These are phyloP conservation scores for Xylaria intraflava DNA, from an alignment of 495 filamentous ascomycete genomes.

Conservation along the genomic window DNA sequence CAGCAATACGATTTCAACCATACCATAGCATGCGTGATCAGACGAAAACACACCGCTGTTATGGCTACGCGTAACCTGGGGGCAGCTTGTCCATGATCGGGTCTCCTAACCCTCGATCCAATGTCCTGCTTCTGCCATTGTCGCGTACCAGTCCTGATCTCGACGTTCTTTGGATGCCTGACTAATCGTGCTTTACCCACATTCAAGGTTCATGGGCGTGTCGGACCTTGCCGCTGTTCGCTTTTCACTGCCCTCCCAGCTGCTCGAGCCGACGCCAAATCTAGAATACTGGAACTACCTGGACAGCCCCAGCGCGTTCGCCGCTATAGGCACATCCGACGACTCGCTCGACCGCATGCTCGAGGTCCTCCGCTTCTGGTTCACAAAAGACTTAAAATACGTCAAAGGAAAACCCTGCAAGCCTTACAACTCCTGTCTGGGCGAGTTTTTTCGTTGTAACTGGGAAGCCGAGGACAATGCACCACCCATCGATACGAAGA, in stretches of 20 bases:
- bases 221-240: constrained; percentile 90
- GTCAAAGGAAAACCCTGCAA: constrained; percentile 98
- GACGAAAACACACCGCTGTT: not conserved
- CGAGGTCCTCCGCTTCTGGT: constrained; percentile 92
- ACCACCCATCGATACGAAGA: constrained; percentile 40
- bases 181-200: not conserved
- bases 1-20: not conserved
- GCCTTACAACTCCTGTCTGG: constrained; percentile 92
- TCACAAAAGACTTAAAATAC: constrained; percentile 98
- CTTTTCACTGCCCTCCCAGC: constrained; percentile 91
- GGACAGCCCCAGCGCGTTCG: constrained; percentile 90
- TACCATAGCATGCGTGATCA: not conserved
- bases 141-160: not conserved
- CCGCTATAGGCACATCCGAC: constrained; percentile 91
- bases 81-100: constrained; percentile 3
- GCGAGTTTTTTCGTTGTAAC: constrained; percentile 97
- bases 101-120: not conserved
- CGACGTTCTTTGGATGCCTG: not conserved
- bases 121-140: not conserved
- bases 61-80: not conserved
- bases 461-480: constrained; percentile 81
- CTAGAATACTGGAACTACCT: constrained; percentile 99
- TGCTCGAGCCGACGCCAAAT: constrained; percentile 92
- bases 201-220: constrained; percentile 78
- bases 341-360: constrained; percentile 88